Conservation (phyloP, 225 moss, liverwort and hornwort genomes). For the Pleurozium schreberi region DNA sequence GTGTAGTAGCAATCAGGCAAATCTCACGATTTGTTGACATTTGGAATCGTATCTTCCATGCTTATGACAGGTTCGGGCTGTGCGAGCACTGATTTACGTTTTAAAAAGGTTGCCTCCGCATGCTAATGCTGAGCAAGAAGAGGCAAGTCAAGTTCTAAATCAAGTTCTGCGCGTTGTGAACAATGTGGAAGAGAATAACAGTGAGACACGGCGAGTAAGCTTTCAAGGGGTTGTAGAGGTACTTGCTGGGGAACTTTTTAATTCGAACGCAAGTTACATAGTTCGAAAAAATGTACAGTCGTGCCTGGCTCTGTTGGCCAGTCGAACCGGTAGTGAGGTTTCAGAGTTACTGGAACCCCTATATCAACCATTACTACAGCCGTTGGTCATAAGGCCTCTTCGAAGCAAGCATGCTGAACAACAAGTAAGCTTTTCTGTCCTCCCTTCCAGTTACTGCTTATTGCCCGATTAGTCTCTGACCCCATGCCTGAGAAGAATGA, state of each 20-base stretch:
- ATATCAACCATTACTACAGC: slow-evolving; percentile 76
- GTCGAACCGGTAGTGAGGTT: slow-evolving; percentile 98
- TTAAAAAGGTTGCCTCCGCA: slow-evolving; percentile 93
- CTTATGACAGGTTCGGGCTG: slow-evolving; percentile 60
- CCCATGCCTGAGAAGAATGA: not conserved
- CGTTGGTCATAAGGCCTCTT: slow-evolving; percentile 77
- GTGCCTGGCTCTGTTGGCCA: slow-evolving; percentile 91
- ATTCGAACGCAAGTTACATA: slow-evolving; percentile 81
- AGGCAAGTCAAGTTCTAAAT: slow-evolving; percentile 94
- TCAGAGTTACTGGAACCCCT: slow-evolving; percentile 94
- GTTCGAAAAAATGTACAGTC: slow-evolving; percentile 98
- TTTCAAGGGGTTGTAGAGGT: slow-evolving; percentile 98
- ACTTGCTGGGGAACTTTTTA: slow-evolving; percentile 94
- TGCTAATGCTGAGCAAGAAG: slow-evolving; percentile 97
- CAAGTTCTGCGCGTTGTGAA: slow-evolving; percentile 98
- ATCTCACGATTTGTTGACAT: not conserved
- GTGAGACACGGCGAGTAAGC: slow-evolving; percentile 81
- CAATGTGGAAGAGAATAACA: slow-evolving; percentile 97
- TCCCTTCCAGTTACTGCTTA: not conserved
- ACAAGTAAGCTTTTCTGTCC: slow-evolving; percentile 42
- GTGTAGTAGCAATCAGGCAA: not conserved
- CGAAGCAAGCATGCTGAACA: slow-evolving; percentile 98
- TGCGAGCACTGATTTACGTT: slow-evolving; percentile 91
- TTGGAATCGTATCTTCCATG: not conserved
- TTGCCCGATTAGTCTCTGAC: not conserved